Conservation (phyloP, 2,329 filamentous ascomycete genomes). For the Cephalotrichum gorgonifer region DNA sequence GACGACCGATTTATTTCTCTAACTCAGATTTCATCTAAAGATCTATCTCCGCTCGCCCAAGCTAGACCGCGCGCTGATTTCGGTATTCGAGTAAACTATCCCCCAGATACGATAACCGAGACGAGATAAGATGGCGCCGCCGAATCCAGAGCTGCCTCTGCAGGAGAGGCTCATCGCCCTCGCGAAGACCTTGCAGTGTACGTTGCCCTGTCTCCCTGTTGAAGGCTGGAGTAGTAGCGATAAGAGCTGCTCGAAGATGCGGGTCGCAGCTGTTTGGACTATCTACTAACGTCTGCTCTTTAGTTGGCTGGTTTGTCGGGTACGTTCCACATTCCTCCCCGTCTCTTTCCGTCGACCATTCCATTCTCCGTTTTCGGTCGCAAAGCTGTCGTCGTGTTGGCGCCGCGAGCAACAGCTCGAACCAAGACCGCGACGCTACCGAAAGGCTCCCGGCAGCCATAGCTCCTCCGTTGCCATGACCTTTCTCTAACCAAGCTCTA, state of each 20-base stretch:
- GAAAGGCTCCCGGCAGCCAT: no score
- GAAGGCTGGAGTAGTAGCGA: no score
- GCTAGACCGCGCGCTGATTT: background rate
- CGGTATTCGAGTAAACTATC: background rate
- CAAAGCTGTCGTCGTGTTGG: no score
- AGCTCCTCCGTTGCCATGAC: background rate
- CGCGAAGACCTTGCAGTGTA: slow-evolving; percentile 88
- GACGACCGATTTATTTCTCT: background rate
- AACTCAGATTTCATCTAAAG: background rate
- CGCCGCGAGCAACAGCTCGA: no score
- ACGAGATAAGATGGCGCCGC: slow-evolving; percentile 26
- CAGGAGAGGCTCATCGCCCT: slow-evolving; percentile 65
- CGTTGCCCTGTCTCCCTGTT: slow-evolving; percentile 23
- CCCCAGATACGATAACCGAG: background rate
- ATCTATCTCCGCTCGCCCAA: background rate
- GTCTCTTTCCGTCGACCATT: no score
- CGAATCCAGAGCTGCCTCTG: slow-evolving; percentile 58
- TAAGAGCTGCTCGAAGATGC: background rate
- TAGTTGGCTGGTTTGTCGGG: slow-evolving; percentile 74
- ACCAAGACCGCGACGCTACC: no score
- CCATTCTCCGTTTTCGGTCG: no score
- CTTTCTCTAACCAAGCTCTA: slow-evolving; percentile 22
- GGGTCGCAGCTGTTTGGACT: background rate
- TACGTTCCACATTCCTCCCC: slow-evolving; percentile 36
- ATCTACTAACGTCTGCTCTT: slow-evolving; percentile 1